A percentile compares a stretch with the other conserved stretches of the same genome.
Evolutionary conservation across 1,284 basidiomycete genomes (phyloP).

Genomic region (Tylopilus sp.): DNA sequence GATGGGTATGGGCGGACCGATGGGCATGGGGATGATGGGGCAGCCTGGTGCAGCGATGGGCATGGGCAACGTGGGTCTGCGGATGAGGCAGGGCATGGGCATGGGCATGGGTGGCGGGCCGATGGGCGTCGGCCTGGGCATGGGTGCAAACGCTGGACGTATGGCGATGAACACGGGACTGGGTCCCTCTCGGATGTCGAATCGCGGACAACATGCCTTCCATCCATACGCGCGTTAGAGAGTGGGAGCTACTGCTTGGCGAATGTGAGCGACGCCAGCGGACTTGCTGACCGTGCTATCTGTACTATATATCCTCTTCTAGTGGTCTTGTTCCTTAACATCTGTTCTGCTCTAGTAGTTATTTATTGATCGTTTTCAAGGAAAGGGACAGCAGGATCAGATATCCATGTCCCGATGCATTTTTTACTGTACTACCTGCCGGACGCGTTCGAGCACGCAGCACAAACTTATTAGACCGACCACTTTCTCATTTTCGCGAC

Average conservation of each 20-base stretch:
- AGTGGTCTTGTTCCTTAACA: conserved; percentile 8
- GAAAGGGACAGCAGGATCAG: not conserved
- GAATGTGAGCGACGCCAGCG: not conserved
- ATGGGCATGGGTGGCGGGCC: conserved; percentile 29
- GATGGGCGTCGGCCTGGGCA: conserved; percentile 35
- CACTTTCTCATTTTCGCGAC: conserved; percentile 56
- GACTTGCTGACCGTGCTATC: conserved; percentile 9
- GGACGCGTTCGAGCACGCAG: not conserved
- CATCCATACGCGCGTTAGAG: conserved; percentile 55
- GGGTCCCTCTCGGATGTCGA: conserved; percentile 51
- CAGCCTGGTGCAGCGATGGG: conserved; percentile 30
- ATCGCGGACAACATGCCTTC: conserved; percentile 56
- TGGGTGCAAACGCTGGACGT: conserved; percentile 35
- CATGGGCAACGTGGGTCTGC: conserved; percentile 33
- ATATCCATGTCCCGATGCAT: not conserved
- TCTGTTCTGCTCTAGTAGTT: conserved; percentile 13
- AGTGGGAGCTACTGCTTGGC: not conserved
- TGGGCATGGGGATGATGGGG: conserved; percentile 33
- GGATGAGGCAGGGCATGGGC: conserved; percentile 33
- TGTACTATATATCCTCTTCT: conserved; percentile 34
- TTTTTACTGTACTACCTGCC: not conserved
- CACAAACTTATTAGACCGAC: conserved; percentile 20
- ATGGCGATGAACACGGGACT: conserved; percentile 44
- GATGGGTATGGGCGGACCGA: conserved; percentile 38
- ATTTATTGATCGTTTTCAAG: conserved; percentile 13